phyloP scores from a whole-genome alignment of 176 grass and related monocot species.

The Elymus sibiricus region DNA sequence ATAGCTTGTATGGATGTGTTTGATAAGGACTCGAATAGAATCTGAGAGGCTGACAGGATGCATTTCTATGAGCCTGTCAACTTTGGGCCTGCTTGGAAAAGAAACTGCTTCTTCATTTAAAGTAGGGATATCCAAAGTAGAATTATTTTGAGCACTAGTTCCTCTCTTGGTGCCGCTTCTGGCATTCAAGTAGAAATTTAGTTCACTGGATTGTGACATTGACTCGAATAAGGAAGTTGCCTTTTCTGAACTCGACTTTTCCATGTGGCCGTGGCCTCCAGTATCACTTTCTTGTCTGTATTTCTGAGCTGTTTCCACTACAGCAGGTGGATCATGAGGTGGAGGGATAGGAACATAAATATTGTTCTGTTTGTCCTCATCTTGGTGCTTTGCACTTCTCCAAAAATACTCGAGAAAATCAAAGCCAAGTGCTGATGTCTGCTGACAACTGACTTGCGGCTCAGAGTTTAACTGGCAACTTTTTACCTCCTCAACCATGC shows the following conservation, averaged over 20 bases:
- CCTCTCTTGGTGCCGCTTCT: constrained; percentile 41
- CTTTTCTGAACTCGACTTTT: constrained; percentile 38
- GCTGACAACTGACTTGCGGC: constrained; percentile 37
- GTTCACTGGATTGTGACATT: constrained; percentile 43
- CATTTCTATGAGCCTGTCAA: constrained; percentile 43
- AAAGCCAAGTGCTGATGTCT: constrained; percentile 37
- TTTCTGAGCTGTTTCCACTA: constrained; percentile 31
- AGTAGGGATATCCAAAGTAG: constrained; percentile 18
- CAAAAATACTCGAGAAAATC: constrained; percentile 61
- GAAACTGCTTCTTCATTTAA: constrained; percentile 42
- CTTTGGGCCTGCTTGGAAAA: constrained; percentile 18
- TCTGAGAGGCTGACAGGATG: constrained; percentile 58
- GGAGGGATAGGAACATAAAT: constrained; percentile 20
- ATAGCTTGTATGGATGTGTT: constrained; percentile 44
- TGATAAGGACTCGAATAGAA: constrained; percentile 44
- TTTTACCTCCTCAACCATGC: constrained; percentile 60
- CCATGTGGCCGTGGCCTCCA: constrained; percentile 27
- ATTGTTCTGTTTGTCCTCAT: constrained; percentile 37
- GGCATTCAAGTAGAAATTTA: constrained; percentile 75
- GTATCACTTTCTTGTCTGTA: constrained; percentile 23
- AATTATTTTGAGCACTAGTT: constrained; percentile 12
- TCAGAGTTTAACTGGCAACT: constrained; percentile 45
- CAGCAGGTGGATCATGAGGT: constrained; percentile 32
- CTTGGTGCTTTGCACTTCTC: constrained; percentile 24
- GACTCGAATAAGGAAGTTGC: constrained; percentile 49